A percentile compares a stretch with the other conserved stretches of the same genome.
phyloP scores from a whole-genome alignment of 2,329 filamentous ascomycete genomes.

The Cryphonectria parasitica region DNA sequence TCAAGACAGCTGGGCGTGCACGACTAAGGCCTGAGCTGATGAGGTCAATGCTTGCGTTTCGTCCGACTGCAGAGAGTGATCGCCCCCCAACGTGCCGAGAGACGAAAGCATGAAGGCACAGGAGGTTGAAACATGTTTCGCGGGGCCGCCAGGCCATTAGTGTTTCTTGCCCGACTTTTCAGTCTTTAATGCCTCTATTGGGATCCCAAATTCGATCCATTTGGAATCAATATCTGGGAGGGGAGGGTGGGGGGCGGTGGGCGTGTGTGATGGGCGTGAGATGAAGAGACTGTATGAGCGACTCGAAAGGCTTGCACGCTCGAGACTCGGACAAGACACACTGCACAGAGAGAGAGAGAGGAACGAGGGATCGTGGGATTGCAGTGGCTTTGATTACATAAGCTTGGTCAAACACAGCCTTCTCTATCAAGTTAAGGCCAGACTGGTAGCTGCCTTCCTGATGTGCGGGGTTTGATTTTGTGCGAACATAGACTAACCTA shows the following conservation, averaged over 20 bases:
- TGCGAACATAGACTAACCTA: not conserved
- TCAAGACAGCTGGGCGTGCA: not conserved
- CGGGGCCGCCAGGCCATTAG: not conserved
- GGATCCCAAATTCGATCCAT: not conserved
- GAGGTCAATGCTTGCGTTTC: not conserved
- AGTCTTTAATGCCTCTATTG: not conserved
- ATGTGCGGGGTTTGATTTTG: not conserved
- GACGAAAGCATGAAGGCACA: not conserved
- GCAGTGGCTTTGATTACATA: not conserved
- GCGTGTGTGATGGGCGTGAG: not conserved
- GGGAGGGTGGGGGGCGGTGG: not conserved
- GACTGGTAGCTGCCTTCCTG: not conserved
- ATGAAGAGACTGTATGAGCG: not conserved
- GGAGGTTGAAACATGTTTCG: constrained; percentile 16
- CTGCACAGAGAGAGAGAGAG: not conserved
- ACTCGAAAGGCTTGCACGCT: not conserved
- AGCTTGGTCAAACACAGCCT: not conserved
- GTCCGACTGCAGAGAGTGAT: not conserved
- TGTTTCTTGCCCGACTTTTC: not conserved
- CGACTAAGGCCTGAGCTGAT: not conserved
- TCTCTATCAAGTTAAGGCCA: not conserved
- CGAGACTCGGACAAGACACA: not conserved
- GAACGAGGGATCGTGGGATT: not conserved
- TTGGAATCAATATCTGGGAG: not conserved
- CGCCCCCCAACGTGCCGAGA: not conserved